These are phyloP conservation scores for Auriscalpium vulgare DNA, from an alignment of 768 basidiomycete genomes.

Conservation along the genomic window DNA sequence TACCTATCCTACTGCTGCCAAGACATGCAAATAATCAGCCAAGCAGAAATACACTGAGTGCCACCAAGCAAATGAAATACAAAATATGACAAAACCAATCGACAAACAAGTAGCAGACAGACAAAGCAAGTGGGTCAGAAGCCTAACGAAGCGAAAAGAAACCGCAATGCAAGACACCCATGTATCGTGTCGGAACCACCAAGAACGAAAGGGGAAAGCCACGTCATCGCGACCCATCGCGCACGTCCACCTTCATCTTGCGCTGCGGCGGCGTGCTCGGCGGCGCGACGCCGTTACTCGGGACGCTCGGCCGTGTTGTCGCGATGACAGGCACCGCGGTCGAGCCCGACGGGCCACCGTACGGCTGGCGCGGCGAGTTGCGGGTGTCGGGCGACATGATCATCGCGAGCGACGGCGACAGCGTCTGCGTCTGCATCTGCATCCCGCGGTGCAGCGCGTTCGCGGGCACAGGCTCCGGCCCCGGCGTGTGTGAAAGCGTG, in stretches of 20 bases:
- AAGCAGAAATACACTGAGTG: neutral
- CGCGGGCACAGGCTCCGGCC: constrained; percentile 13
- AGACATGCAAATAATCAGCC: neutral
- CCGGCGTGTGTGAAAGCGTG: constrained; percentile 15
- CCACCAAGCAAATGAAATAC: no score
- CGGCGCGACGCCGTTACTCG: neutral
- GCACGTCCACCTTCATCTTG: constrained; percentile 9
- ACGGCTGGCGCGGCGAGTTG: constrained; percentile 17
- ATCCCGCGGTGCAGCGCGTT: constrained; percentile 13
- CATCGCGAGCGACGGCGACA: constrained; percentile 58
- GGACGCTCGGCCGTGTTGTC: no score
- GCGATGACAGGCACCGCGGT: neutral
- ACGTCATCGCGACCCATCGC: neutral
- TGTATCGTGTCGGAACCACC: neutral
- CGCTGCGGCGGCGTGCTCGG: constrained; percentile 15
- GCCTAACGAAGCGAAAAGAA: neutral
- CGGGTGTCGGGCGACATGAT: constrained; percentile 44
- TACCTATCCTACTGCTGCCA: no score
- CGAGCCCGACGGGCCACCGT: neutral
- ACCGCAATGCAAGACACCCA: neutral
- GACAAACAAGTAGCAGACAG: neutral
- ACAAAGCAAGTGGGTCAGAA: neutral
- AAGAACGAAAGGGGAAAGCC: neutral
- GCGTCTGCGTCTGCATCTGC: constrained; percentile 31
- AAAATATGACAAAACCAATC: no score